Evolutionary conservation across 2,329 filamentous ascomycete species (phyloP).

Genomic region (Diplodia seriata): DNA sequence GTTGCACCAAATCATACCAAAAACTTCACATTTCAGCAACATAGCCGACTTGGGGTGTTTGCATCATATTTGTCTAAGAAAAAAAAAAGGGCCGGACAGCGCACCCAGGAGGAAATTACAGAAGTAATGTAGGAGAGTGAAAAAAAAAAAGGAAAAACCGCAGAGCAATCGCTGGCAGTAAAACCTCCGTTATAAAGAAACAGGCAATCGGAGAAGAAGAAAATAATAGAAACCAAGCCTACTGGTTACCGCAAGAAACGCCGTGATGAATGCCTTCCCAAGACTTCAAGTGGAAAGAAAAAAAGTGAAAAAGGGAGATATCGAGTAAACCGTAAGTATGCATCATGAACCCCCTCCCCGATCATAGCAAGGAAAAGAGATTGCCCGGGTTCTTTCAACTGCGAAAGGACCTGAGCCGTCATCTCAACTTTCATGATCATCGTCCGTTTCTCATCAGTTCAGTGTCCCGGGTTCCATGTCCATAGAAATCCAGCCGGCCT

Average conservation of each 20-base stretch:
- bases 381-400: not conserved
- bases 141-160: conserved; percentile 4
- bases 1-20: conserved; percentile 13
- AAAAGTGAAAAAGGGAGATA: not conserved
- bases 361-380: conserved; percentile 31
- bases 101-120: conserved; percentile 24
- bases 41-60: conserved; percentile 18
- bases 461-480: conserved; percentile 6
- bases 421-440: conserved; percentile 25
- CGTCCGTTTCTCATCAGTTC: conserved; percentile 25
- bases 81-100: conserved; percentile 2
- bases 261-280: conserved; percentile 32
- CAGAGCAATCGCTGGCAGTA: conserved; percentile 29
- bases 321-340: conserved; percentile 22
- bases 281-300: conserved; percentile 1
- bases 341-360: conserved; percentile 26
- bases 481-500: conserved; percentile 11
- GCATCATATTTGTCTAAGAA: conserved; percentile 16
- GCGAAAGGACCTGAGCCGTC: not conserved
- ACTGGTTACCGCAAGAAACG: conserved; percentile 30
- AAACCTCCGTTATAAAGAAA: conserved; percentile 2
- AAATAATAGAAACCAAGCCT: conserved; percentile 30
- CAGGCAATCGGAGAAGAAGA: conserved; percentile 31
- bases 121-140: conserved; percentile 6
- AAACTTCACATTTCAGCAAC: not conserved